phyloP scores from a whole-genome alignment of 257 asterid species.

The Penstemon eatonii region DNA sequence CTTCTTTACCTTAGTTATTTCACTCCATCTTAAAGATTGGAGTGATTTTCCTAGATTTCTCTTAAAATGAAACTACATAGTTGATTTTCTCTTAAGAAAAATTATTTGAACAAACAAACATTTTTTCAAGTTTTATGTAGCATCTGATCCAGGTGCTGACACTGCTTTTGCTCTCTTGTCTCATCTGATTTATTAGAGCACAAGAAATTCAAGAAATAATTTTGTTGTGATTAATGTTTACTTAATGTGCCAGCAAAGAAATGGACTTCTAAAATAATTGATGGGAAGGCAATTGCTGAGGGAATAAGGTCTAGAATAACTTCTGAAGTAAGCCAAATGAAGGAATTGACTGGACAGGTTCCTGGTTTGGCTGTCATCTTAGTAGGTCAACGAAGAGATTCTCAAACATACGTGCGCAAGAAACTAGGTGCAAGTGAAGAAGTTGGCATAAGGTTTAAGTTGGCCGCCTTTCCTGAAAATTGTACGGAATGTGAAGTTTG shows the following conservation, averaged over 20 bases:
- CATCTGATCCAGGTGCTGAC: not conserved
- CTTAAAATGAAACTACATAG: not conserved
- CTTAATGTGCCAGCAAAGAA: conserved; percentile 38
- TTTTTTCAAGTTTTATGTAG: conserved; percentile 1
- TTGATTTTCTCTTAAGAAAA: conserved; percentile 7
- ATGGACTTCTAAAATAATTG: conserved; percentile 50
- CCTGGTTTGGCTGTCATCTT: conserved; percentile 85
- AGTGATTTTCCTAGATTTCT: not conserved
- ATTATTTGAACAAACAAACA: not conserved
- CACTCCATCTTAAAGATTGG: not conserved
- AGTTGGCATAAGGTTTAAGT: conserved; percentile 63
- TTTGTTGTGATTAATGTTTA: conserved; percentile 17
- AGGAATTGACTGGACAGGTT: conserved; percentile 55
- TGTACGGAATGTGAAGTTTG: conserved; percentile 64
- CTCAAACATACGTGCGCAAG: conserved; percentile 72
- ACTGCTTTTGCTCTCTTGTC: conserved; percentile 3
- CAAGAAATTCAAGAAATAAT: conserved; percentile 21
- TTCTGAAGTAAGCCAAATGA: conserved; percentile 64
- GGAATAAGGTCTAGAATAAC: conserved; percentile 69
- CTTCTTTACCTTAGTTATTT: conserved; percentile 2
- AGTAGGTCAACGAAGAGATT: conserved; percentile 81
- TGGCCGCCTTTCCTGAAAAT: conserved; percentile 60
- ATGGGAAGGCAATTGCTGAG: conserved; percentile 66
- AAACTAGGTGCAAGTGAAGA: conserved; percentile 75
- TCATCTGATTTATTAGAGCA: conserved; percentile 1